Evolutionary conservation across 345 rosid species (phyloP).

Genomic region (Mercurialis annua): DNA sequence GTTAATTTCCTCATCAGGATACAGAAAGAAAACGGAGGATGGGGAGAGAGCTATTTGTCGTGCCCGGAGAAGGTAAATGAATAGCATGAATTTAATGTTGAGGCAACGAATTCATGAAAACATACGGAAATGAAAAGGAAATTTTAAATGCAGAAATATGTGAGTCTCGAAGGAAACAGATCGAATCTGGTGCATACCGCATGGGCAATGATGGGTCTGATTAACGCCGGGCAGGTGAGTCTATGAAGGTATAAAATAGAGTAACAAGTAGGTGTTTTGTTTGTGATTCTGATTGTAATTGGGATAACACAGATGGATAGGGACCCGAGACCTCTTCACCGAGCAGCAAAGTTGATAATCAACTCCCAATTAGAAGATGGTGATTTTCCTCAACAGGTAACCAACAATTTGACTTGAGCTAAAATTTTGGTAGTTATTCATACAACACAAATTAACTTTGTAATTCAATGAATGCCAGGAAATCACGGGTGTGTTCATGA

Average conservation of each 20-base stretch:
- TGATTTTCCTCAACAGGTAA: conserved; percentile 47
- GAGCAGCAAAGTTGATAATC: conserved; percentile 36
- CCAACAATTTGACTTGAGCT: not conserved
- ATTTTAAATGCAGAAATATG: conserved; percentile 34
- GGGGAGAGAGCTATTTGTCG: conserved; percentile 60
- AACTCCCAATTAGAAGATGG: conserved; percentile 41
- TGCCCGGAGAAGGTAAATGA: conserved; percentile 43
- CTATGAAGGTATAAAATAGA: no score
- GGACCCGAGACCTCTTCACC: conserved; percentile 40
- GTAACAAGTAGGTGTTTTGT: no score
- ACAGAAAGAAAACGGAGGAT: conserved; percentile 44
- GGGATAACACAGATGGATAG: conserved; percentile 25
- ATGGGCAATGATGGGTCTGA: conserved; percentile 59
- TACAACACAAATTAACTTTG: not conserved
- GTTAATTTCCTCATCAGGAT: conserved; percentile 39
- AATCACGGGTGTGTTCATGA: conserved; percentile 70
- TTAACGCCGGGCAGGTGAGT: conserved; percentile 48
- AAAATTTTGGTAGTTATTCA: not conserved
- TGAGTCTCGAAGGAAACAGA: conserved; percentile 37
- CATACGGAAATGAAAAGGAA: not conserved
- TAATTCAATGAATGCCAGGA: conserved; percentile 41
- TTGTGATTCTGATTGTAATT: not conserved
- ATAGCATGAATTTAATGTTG: no score
- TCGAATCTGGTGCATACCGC: conserved; percentile 60
- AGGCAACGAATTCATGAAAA: not conserved